A percentile compares a stretch with the other conserved stretches of the same genome.
These are phyloP conservation scores for Coemansia sp. DNA, from an alignment of 192 early-diverging fungal species.

Conservation along the genomic window DNA sequence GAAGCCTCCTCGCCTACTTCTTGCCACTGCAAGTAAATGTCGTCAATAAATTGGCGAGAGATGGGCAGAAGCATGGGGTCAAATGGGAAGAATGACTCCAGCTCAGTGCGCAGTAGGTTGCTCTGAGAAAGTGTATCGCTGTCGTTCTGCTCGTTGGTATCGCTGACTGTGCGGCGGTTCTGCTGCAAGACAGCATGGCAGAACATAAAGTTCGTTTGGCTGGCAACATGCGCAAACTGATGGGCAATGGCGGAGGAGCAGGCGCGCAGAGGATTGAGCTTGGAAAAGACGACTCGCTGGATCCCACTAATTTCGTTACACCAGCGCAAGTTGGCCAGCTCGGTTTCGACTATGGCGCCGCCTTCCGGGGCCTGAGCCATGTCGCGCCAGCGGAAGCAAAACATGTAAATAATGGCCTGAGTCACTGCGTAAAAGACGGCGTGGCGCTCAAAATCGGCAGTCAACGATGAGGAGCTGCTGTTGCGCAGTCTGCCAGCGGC, in stretches of 20 bases:
- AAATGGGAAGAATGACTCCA: constrained; percentile 90
- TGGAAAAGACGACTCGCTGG: constrained; percentile 73
- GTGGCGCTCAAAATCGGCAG: constrained; percentile 63
- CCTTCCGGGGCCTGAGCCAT: constrained; percentile 56
- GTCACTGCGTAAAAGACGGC: constrained; percentile 84
- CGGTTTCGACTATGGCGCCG: constrained; percentile 31
- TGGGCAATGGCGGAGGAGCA: constrained; percentile 76
- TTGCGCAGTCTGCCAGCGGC: not conserved
- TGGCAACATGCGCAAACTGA: constrained; percentile 84
- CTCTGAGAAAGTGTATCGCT: constrained; percentile 6
- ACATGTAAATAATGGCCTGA: constrained; percentile 89
- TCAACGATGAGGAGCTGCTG: not conserved
- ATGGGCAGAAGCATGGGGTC: constrained; percentile 82
- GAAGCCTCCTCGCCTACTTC: constrained; percentile 58
- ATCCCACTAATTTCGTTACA: constrained; percentile 66
- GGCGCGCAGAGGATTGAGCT: constrained; percentile 74
- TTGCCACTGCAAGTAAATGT: constrained; percentile 81
- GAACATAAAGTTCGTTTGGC: constrained; percentile 82
- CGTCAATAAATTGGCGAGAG: constrained; percentile 67
- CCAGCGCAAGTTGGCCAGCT: constrained; percentile 56
- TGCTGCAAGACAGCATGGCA: constrained; percentile 76
- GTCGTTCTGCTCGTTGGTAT: not conserved
- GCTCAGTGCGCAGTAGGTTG: constrained; percentile 42
- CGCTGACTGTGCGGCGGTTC: constrained; percentile 45
- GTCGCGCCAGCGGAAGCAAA: constrained; percentile 92